phyloP scores from a whole-genome alignment of 116 monocot species.

The Thalassia testudinum region DNA sequence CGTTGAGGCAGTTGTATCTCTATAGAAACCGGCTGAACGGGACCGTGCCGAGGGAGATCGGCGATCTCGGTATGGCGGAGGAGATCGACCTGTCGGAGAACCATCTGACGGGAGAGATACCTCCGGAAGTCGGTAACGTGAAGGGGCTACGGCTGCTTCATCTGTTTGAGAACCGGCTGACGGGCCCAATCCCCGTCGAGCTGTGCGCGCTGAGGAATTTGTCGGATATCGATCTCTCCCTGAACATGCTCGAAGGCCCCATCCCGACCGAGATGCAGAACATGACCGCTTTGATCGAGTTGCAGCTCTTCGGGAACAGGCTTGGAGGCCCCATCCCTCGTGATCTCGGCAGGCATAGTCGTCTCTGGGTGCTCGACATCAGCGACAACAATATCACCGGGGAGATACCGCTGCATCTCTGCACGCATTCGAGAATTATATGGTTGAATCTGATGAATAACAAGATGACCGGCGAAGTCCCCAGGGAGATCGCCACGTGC shows the following conservation, averaged over 20 bases:
- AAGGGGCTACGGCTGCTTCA: background rate
- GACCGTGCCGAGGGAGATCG: conserved; percentile 42
- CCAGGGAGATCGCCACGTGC: background rate
- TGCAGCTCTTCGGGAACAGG: background rate
- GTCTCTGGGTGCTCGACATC: background rate
- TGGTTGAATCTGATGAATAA: background rate
- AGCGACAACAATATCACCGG: background rate
- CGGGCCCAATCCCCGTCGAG: background rate
- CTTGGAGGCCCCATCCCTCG: conserved; percentile 40
- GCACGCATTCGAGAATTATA: background rate
- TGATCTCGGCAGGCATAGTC: conserved; percentile 18
- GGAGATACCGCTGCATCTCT: background rate
- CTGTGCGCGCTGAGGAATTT: background rate
- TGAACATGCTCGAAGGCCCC: background rate
- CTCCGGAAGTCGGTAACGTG: conserved; percentile 20
- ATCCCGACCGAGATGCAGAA: background rate
- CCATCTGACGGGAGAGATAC: conserved; percentile 39
- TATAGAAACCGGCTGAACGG: conserved; percentile 58
- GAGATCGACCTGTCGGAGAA: conserved; percentile 67
- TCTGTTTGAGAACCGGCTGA: background rate
- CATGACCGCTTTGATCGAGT: background rate
- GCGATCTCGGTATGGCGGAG: conserved; percentile 51
- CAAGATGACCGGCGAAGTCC: background rate
- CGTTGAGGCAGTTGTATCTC: conserved; percentile 50
- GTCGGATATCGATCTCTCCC: background rate